Base-by-base conservation (phyloP, 2,329 filamentous ascomycete species). In the Cytospora chrysosperma region DNA sequence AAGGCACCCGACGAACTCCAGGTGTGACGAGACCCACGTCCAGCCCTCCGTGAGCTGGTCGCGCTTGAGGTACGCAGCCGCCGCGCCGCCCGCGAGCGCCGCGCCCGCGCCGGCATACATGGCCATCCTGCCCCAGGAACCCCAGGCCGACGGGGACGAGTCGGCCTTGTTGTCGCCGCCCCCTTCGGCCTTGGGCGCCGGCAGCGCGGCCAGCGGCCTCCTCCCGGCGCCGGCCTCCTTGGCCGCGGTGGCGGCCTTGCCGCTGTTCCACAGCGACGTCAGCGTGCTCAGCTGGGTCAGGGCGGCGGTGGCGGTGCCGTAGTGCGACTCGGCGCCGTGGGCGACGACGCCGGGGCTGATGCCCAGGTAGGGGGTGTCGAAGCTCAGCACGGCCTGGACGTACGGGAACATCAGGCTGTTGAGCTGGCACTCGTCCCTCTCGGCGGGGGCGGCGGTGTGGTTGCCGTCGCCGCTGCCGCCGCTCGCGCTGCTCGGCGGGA, bases 1-100 rank as follows among this genome's bases (percentile, higher is more conserved):
- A 9, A 99, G 83, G 71, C 92, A 96, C 2, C 93, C 92, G 1
- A 98, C 91, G 71, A 98, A 99, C 75, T 95, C 91, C 28, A 99
- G 85, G 76, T 99, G 95, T 40, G 91, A 95, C 19, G 89, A 87
- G 17, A 91, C 91, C 93, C 93, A 98, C 12, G 81, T 81, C 79
- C 88, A 88, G 9, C 93, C 90, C 65, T 89, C 83, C 3, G 84
- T 85, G 66, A 98, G 86, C 67, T 92, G 88, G 34, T 96, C 91
- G 61, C 92, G 86, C 70, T 95, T 93, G 70, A 90, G 81, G 79
- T 96, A 98, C 13, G 94, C 90, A 9, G 93, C 93, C 0, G 91
- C 91, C 0, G 90, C 90, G 9, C 91, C 92, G 0, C 90, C 93
- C 1, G 89, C 90, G 0, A 94, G 88, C 0, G 94, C 88, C 0